Conservation (phyloP, 1,284 basidiomycete genomes). For the Microbotryum violaceum region DNA sequence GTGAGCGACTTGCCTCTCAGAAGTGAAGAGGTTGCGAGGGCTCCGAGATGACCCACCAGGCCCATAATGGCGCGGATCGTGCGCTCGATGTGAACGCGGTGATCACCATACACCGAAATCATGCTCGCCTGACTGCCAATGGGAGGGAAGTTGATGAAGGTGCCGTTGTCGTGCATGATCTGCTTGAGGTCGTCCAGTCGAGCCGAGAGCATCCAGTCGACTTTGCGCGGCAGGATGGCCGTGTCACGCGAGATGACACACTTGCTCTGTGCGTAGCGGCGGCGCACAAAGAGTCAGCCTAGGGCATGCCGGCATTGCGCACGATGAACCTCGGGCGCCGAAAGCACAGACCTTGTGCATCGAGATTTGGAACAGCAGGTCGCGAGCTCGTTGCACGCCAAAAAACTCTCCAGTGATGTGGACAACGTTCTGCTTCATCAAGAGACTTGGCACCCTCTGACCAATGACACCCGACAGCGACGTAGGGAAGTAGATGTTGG, state of each 20-base stretch:
- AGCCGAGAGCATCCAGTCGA: constrained; percentile 96
- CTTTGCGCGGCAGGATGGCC: constrained; percentile 86
- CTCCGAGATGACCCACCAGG: constrained; percentile 54
- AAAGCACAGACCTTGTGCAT: constrained; percentile 61
- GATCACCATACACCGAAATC: constrained; percentile 89
- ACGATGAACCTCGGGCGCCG: neutral
- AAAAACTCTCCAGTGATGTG: constrained; percentile 99
- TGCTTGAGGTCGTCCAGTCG: constrained; percentile 80
- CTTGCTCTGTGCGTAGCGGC: constrained; percentile 59
- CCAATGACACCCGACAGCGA: constrained; percentile 79
- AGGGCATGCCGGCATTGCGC: neutral
- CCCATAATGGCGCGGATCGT: constrained; percentile 94
- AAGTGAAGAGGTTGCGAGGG: neutral
- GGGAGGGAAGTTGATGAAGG: constrained; percentile 87
- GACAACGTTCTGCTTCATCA: constrained; percentile 61
- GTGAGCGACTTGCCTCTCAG: neutral
- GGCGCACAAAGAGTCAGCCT: neutral
- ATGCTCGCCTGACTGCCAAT: constrained; percentile 78
- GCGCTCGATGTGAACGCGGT: constrained; percentile 87
- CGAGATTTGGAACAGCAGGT: constrained; percentile 86
- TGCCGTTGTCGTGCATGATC: constrained; percentile 93
- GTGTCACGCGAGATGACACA: constrained; percentile 85
- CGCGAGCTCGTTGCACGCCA: constrained; percentile 84
- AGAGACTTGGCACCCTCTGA: constrained; percentile 22
- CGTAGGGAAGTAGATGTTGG: constrained; percentile 91